Evolutionary conservation across 192 early-diverging fungal species (phyloP).

Genomic region (Podila minutissima): DNA sequence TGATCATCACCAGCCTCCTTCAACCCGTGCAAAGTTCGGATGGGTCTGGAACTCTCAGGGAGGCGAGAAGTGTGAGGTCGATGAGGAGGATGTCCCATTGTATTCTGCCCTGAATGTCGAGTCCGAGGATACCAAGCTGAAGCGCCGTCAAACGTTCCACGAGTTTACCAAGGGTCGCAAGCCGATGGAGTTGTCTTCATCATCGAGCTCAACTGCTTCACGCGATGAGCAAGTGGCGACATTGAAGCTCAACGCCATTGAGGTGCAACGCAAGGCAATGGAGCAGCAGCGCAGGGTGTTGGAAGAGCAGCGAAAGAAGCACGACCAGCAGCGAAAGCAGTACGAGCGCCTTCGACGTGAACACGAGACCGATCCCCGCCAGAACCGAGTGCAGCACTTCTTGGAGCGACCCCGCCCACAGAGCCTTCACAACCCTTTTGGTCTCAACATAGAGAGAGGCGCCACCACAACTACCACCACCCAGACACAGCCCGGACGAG

Average conservation of each 20-base stretch:
- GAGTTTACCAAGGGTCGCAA: slow-evolving; percentile 3
- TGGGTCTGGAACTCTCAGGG: slow-evolving; percentile 46
- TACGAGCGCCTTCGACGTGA: slow-evolving; percentile 10
- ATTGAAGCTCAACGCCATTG: background rate
- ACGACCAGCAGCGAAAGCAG: slow-evolving; percentile 3
- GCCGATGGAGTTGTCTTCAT: background rate
- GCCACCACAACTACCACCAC: background rate
- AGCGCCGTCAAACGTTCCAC: slow-evolving; percentile 29
- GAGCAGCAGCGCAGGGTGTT: slow-evolving; percentile 3
- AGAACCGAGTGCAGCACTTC: background rate
- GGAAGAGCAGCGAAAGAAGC: background rate
- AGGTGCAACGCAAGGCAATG: background rate
- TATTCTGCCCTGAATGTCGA: slow-evolving; percentile 7
- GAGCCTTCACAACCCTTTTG: slow-evolving; percentile 1
- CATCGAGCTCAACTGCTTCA: background rate
- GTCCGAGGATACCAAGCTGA: slow-evolving; percentile 20
- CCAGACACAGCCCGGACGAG: background rate
- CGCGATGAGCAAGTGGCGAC: background rate
- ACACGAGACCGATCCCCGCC: slow-evolving; percentile 6
- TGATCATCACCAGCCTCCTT: slow-evolving; percentile 28
- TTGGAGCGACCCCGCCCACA: slow-evolving; percentile 1
- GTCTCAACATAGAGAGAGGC: background rate
- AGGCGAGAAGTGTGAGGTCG: slow-evolving; percentile 23
- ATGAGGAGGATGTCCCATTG: slow-evolving; percentile 9
- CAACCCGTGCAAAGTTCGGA: slow-evolving; percentile 40